Base-by-base conservation (phyloP, 768 basidiomycete species). In the Suillus occidentalis region DNA sequence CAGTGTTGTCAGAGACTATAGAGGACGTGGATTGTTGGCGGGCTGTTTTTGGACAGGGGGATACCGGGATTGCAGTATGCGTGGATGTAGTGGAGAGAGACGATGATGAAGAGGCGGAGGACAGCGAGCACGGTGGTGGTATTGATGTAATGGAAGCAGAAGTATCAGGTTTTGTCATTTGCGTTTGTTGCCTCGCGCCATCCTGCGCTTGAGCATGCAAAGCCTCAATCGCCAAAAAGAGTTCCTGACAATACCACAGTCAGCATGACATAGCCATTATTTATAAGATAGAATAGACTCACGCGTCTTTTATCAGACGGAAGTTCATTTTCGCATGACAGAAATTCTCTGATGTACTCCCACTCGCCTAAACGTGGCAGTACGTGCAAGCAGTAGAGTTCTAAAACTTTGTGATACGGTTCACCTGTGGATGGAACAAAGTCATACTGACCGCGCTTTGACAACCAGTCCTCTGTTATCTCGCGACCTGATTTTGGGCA, bases 401-500 rank as follows among this genome's bases (percentile, higher is more conserved):
- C 91, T 55, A 94, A 72, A 10, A 92, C 83, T 71, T 90, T 91
- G 62, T 85, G 85, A 69, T 94, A 94, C 20, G 85, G 88, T 56
- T 85, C 85, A 14, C 75, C 80, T 4, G 80, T 78, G 0, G 79
- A 72, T 7, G 67, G 60, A 25, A 66, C 39, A 42, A 62, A 65
- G 50, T 75, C 74, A 18, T 75, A 75, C 39, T 82, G 80, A 22
- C 82, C 82, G 45, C 89, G 78, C 47, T 80, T 80, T 3, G 88
- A 86, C 28, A 95, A 78, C 93, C 93, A 95, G 49, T 92, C 87
- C 72, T 95, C 92, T 22, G 87, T 83, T 58, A 94, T 86, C 25
- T 80, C 79, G 25, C 89, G 79, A 0, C 88, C 91, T 13, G 86
- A 77, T 34, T 84, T 84, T 1, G 87, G 82, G 57, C 83, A 85